These are phyloP conservation scores for Xylaria sp. DNA, from an alignment of 2,329 filamentous ascomycete species.

Conservation along the genomic window DNA sequence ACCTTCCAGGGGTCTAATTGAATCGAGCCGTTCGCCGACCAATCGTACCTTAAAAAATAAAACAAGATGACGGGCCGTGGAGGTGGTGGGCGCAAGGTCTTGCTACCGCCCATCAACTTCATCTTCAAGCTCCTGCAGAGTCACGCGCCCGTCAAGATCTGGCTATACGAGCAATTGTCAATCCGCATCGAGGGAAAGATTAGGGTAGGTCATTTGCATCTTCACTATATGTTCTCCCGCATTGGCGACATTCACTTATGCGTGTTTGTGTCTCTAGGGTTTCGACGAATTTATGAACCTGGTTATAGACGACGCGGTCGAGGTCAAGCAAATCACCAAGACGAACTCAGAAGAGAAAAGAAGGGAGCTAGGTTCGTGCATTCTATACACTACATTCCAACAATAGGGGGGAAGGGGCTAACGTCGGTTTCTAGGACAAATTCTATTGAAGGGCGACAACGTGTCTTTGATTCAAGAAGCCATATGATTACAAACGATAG, in stretches of 20 bases:
- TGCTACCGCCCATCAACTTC: conserved; percentile 74
- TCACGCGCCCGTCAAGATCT: conserved; percentile 87
- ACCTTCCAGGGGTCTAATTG: background rate
- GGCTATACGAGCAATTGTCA: conserved; percentile 94
- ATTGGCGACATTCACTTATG: background rate
- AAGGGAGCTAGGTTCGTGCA: conserved; percentile 72
- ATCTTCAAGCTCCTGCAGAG: conserved; percentile 89
- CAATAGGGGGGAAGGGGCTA: conserved; percentile 1
- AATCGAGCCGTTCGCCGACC: background rate
- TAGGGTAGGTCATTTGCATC: conserved; percentile 65
- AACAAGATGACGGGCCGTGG: conserved; percentile 63
- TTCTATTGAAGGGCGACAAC: conserved; percentile 71
- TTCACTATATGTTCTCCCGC: no score
- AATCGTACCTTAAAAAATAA: conserved; percentile 23
- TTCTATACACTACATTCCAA: background rate
- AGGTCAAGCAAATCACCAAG: conserved; percentile 86
- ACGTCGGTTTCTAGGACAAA: conserved; percentile 56
- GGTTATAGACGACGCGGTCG: conserved; percentile 92
- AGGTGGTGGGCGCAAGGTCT: conserved; percentile 64
- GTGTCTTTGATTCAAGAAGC: conserved; percentile 64
- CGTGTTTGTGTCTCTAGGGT: conserved; percentile 62
- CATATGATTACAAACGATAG: conserved; percentile 37
- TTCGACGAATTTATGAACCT: conserved; percentile 99
- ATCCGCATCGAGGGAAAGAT: conserved; percentile 98
- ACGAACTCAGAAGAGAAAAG: conserved; percentile 76